Conservation (phyloP, 192 early-diverging fungal genomes). For the Coemansia sp. region DNA sequence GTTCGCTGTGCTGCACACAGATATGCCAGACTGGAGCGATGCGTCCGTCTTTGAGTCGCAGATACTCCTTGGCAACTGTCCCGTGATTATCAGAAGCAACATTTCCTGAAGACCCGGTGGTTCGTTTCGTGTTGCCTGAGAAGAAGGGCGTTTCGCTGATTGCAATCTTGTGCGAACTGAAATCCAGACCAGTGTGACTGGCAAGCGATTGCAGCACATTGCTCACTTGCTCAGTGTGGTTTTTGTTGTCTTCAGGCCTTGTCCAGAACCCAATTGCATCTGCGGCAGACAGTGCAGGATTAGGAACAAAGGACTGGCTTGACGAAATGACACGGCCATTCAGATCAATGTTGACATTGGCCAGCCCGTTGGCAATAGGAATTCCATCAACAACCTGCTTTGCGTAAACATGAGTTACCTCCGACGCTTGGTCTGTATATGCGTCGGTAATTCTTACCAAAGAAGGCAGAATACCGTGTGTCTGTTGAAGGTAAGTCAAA, state of each 20-base stretch:
- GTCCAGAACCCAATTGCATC: neutral
- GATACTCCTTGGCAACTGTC: constrained; percentile 64
- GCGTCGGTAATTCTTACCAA: constrained; percentile 61
- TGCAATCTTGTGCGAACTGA: neutral
- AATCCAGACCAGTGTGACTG: neutral
- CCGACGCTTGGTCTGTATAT: constrained; percentile 70
- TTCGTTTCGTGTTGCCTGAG: too few species aligned
- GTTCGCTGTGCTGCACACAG: constrained; percentile 71
- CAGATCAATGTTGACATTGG: constrained; percentile 76
- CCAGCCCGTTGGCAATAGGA: constrained; percentile 79
- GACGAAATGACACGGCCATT: constrained; percentile 71
- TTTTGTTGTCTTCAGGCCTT: neutral
- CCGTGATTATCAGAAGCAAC: constrained; percentile 54
- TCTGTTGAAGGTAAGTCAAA: constrained; percentile 4
- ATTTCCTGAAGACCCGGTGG: neutral
- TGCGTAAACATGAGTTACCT: constrained; percentile 83
- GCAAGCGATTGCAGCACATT: constrained; percentile 11
- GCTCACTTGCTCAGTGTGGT: neutral
- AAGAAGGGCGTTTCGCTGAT: neutral
- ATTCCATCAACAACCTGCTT: constrained; percentile 72
- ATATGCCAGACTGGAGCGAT: constrained; percentile 83
- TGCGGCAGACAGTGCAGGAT: neutral
- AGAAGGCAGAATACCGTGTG: constrained; percentile 12
- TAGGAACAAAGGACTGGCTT: constrained; percentile 65
- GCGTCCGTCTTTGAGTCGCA: constrained; percentile 60